A percentile compares a stretch with the other conserved stretches of the same genome.
Conservation (phyloP, 805 yeast species). For the Zygosaccharomyces bailii region DNA sequence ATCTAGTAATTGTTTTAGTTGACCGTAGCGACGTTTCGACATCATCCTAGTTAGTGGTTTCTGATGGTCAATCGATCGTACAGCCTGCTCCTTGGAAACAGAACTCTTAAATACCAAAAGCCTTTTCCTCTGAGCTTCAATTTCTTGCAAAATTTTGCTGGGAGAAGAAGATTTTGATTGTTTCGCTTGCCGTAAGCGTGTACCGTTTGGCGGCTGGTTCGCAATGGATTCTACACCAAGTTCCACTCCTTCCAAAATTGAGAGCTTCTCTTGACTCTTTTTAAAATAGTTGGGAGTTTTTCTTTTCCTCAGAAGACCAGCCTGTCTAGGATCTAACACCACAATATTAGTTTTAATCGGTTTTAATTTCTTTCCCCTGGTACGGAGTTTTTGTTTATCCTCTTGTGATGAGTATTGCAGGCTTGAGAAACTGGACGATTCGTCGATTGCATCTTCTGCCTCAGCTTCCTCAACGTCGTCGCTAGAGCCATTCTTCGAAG, state of each 20-base stretch:
- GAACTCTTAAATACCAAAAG: constrained; percentile 25
- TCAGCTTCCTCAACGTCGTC: background rate
- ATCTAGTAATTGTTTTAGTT: constrained; percentile 21
- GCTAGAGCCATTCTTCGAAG: background rate
- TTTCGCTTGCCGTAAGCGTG: background rate
- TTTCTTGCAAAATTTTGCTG: constrained; percentile 16
- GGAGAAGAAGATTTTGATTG: constrained; percentile 1
- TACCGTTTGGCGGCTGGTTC: background rate
- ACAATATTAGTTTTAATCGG: constrained; percentile 30
- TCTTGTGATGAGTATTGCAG: no score
- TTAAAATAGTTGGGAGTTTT: constrained; percentile 17
- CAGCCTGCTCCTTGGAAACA: constrained; percentile 26
- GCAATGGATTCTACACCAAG: constrained; percentile 10
- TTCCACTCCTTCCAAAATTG: constrained; percentile 33
- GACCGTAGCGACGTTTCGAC: constrained; percentile 23
- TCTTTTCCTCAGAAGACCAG: constrained; percentile 24
- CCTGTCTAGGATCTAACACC: constrained; percentile 29
- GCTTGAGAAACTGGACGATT: no score
- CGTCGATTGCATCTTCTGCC: background rate
- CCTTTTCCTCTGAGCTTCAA: constrained; percentile 23
- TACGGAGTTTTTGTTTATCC: constrained; percentile 5
- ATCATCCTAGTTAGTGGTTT: constrained; percentile 23
- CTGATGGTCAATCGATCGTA: constrained; percentile 29
- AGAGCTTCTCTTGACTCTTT: constrained; percentile 13
- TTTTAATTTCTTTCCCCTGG: constrained; percentile 31